Evolutionary conservation across 768 basidiomycete genomes (phyloP), one percentile per base, ranked within the genome.

Genomic region (Podaxis sp.): DNA sequence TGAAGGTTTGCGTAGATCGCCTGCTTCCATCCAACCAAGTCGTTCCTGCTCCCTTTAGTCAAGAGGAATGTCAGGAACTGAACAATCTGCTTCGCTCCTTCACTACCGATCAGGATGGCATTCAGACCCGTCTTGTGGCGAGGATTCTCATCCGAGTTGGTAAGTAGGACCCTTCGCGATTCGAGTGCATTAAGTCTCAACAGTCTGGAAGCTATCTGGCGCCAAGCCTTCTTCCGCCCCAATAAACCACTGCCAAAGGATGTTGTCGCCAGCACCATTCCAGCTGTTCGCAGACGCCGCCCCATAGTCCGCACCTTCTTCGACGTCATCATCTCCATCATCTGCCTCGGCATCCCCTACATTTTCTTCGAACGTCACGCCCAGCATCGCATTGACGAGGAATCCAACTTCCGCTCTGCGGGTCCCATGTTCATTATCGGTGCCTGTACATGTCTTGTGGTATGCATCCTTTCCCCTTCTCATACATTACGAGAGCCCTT

Each of bases 281-380:
- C 73, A 65, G 68, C 72, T 60, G 66, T 70, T 44, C 67, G 70
- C 24, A 69, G 70, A 36, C 76, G 75, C 51, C 73, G 78, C 33
- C 72, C 75, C 9, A 76, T 90, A 69, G 61, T 77, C 30, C 84
- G 87, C 44, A 79, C 77, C 3, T 64, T 86, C 36, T 60, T 84
- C 55, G 87, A 90, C 70, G 71, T 91, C 68, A 33, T 90, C 48
- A 72, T 88, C 61, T 84, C 87, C 0, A 76, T 82, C 65, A 65
- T 94, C 24, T 90, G 89, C 69, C 81, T 94, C 9, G 92, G 92
- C 2, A 87, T 94, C 54, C 92, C 92, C 0, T 92, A 88, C 73
- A 73, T 93, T 62, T 91, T 92, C 76, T 73, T 84, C 66, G 82
- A 84, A 57, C 83, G 86, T 57, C 69, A 80, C 9, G 75, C 79